phyloP scores from a whole-genome alignment of 768 basidiomycete genomes.

The Favolaschia claudopus region DNA sequence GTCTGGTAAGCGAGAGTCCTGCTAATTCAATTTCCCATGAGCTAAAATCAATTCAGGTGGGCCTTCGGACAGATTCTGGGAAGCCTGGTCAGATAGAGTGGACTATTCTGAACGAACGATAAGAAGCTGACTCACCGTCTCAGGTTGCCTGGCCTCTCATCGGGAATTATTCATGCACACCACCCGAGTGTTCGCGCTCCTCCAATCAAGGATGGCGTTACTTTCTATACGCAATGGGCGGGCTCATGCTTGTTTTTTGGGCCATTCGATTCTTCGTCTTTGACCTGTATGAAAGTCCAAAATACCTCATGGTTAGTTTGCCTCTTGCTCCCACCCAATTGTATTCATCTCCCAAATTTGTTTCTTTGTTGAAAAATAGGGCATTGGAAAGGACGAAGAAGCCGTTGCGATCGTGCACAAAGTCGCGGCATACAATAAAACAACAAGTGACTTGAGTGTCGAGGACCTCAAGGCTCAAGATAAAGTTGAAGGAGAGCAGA shows the following conservation, averaged over 20 bases:
- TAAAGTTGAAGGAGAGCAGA: no score
- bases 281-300: slow-evolving; percentile 72
- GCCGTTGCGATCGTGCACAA: slow-evolving; percentile 70
- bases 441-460: slow-evolving; percentile 52
- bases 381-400: slow-evolving; percentile 65
- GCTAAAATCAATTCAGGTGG: no score
- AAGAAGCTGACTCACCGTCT: neutral
- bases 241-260: slow-evolving; percentile 70
- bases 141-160: slow-evolving; percentile 79
- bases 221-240: slow-evolving; percentile 75
- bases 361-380: no score
- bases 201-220: slow-evolving; percentile 81
- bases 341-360: no score
- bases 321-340: no score
- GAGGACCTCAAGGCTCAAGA: slow-evolving; percentile 60
- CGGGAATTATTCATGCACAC: slow-evolving; percentile 66
- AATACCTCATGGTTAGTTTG: no score
- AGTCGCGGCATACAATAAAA: slow-evolving; percentile 69
- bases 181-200: slow-evolving; percentile 48
- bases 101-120: neutral
- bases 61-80: slow-evolving; percentile 76
- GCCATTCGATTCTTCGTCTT: slow-evolving; percentile 71
- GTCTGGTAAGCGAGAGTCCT: no score
- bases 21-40: no score
- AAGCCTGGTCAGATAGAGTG: slow-evolving; percentile 39